These are phyloP conservation scores for Suhomyces prunicola DNA, from an alignment of 805 yeast genomes.

Conservation along the genomic window DNA sequence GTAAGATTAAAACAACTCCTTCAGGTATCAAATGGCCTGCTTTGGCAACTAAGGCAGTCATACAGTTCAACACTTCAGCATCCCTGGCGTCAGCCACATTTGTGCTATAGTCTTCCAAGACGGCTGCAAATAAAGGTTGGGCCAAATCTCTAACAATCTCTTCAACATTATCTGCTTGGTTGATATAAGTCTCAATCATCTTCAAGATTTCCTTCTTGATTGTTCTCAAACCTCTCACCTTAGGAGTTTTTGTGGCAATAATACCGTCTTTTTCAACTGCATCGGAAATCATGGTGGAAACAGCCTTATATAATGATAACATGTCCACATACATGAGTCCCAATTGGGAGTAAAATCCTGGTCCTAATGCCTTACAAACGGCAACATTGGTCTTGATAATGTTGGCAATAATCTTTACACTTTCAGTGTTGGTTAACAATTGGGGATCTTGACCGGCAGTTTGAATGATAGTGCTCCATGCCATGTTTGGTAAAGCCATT, in stretches of 20 bases:
- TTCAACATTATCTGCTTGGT: slow-evolving; percentile 81
- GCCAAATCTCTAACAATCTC: slow-evolving; percentile 81
- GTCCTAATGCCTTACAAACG: slow-evolving; percentile 91
- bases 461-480: slow-evolving; percentile 87
- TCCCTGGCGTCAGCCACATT: slow-evolving; percentile 97
- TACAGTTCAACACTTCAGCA: slow-evolving; percentile 94
- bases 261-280: slow-evolving; percentile 77
- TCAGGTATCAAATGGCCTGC: slow-evolving; percentile 88
- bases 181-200: slow-evolving; percentile 82
- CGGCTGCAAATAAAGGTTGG: slow-evolving; percentile 78
- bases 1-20: slow-evolving; percentile 82
- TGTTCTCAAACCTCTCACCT: slow-evolving; percentile 92
- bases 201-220: slow-evolving; percentile 91
- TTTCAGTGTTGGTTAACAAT: slow-evolving; percentile 71
- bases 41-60: slow-evolving; percentile 83
- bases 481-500: slow-evolving; percentile 90
- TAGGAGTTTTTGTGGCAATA: slow-evolving; percentile 91
- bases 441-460: slow-evolving; percentile 83
- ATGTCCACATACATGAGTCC: slow-evolving; percentile 83
- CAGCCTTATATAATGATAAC: slow-evolving; percentile 86
- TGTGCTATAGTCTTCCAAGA: slow-evolving; percentile 80
- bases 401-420: slow-evolving; percentile 89
- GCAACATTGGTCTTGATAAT: slow-evolving; percentile 94
- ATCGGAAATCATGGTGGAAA: slow-evolving; percentile 78
- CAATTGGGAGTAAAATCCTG: slow-evolving; percentile 84